Conservation (phyloP, 768 basidiomycete species). For the Filobasidium wieringae region DNA sequence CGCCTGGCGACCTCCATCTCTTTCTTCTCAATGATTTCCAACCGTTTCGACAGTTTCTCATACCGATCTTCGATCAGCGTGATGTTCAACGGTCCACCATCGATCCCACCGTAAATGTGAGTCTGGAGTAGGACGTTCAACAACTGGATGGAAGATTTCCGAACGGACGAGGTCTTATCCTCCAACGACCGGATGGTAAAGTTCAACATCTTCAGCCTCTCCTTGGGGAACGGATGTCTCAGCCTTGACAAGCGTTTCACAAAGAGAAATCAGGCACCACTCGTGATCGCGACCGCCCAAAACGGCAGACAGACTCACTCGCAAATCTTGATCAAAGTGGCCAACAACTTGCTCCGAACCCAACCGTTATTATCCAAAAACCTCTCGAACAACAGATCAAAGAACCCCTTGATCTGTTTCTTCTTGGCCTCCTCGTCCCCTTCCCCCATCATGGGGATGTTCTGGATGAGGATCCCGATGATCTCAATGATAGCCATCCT, state of each 20-base stretch:
- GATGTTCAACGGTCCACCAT: constrained; percentile 67
- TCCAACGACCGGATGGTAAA: constrained; percentile 69
- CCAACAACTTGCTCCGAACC: constrained; percentile 77
- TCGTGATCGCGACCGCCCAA: background rate
- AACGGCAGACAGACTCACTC: constrained; percentile 42
- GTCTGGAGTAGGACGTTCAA: constrained; percentile 64
- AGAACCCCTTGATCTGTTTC: constrained; percentile 61
- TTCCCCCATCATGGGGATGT: constrained; percentile 54
- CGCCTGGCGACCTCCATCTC: constrained; percentile 42
- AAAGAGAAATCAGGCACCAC: background rate
- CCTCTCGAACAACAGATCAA: constrained; percentile 74
- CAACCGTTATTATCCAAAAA: constrained; percentile 78
- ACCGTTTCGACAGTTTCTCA: constrained; percentile 49
- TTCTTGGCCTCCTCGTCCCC: constrained; percentile 46
- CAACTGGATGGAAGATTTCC: constrained; percentile 67
- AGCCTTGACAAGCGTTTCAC: constrained; percentile 37
- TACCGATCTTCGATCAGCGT: constrained; percentile 66
- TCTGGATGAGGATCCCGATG: constrained; percentile 69
- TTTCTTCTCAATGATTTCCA: constrained; percentile 57
- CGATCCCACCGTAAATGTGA: constrained; percentile 74
- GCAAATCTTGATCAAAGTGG: constrained; percentile 62
- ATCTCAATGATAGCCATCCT: constrained; percentile 88
- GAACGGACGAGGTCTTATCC: constrained; percentile 80
- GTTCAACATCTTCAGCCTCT: constrained; percentile 61
- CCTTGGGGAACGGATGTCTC: constrained; percentile 69